Percentiles rank a stretch among this genome's conserved stretches.
These are phyloP conservation scores for Thalassiosira mediterranea DNA, from an alignment of 352 stramenopile species.

Conservation along the genomic window DNA sequence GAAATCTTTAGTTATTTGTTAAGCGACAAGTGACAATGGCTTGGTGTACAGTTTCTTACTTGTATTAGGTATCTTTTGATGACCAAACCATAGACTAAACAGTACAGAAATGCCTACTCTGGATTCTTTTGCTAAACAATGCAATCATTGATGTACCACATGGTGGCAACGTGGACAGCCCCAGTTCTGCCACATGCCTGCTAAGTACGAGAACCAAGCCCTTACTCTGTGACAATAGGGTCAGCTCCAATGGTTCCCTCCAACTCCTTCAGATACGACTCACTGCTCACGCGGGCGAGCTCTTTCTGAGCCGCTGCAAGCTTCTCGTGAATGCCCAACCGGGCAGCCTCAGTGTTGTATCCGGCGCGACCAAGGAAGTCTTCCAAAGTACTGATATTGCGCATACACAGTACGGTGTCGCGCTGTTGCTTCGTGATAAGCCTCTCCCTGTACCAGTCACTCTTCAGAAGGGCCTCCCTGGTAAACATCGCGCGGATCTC, in stretches of 20 bases:
- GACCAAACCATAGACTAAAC: too few relatives aligned
- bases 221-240: slow-evolving; percentile 46
- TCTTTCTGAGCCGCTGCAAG: slow-evolving; percentile 55
- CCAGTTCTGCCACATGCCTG: neutral
- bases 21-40: too few relatives aligned
- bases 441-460: slow-evolving; percentile 63
- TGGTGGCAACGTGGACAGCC: neutral
- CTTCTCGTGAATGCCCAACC: slow-evolving; percentile 45
- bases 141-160: neutral
- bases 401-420: slow-evolving; percentile 51
- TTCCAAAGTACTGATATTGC: slow-evolving; percentile 59
- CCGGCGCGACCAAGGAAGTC: slow-evolving; percentile 57
- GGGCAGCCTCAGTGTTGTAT: slow-evolving; percentile 47
- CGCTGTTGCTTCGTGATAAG: slow-evolving; percentile 61
- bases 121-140: too few relatives aligned
- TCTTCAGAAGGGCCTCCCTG: slow-evolving; percentile 56
- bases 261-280: slow-evolving; percentile 51
- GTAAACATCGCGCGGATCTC: slow-evolving; percentile 65
- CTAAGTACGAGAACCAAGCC: too few relatives aligned
- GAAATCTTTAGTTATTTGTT: too few relatives aligned
- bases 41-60: too few relatives aligned
- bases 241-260: slow-evolving; percentile 62
- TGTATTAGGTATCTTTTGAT: too few relatives aligned
- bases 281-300: slow-evolving; percentile 41
- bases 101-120: too few relatives aligned